A percentile compares a stretch with the other conserved stretches of the same genome.
These are phyloP conservation scores for Fraxinus latifolia DNA, from an alignment of 305 asterid genomes.

Conservation along the genomic window DNA sequence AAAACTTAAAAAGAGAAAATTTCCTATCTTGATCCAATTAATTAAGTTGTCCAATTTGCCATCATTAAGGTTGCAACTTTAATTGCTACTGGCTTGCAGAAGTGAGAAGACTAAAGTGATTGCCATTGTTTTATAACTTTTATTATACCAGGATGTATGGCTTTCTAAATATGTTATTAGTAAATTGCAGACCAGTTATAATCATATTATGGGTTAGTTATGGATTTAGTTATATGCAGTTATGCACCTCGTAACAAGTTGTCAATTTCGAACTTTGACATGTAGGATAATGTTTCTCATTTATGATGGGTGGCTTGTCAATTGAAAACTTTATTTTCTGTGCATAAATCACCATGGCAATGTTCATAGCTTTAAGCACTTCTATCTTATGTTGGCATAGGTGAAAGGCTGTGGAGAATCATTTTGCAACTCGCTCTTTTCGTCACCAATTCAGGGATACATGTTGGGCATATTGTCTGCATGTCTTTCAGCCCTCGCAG, in stretches of 20 bases:
- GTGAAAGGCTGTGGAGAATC: constrained; percentile 92
- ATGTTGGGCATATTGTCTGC: constrained; percentile 84
- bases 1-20: not conserved
- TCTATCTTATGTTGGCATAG: constrained; percentile 36
- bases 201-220: not conserved
- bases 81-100: not conserved
- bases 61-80: not conserved
- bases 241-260: not conserved
- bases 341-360: constrained; percentile 10
- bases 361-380: constrained; percentile 6
- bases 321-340: constrained; percentile 4
- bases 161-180: not conserved
- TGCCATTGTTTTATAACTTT: not conserved
- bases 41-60: not conserved
- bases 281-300: constrained; percentile 4
- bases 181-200: not conserved
- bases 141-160: not conserved
- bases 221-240: not conserved
- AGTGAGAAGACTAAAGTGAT: not conserved
- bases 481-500: constrained; percentile 91
- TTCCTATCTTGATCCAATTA: not conserved
- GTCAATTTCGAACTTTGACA: not conserved
- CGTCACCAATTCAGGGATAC: constrained; percentile 89
- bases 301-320: constrained; percentile 10
- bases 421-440: constrained; percentile 78